Conservation (phyloP, 2,329 filamentous ascomycete genomes). For the Setomelanomma holmii region DNA sequence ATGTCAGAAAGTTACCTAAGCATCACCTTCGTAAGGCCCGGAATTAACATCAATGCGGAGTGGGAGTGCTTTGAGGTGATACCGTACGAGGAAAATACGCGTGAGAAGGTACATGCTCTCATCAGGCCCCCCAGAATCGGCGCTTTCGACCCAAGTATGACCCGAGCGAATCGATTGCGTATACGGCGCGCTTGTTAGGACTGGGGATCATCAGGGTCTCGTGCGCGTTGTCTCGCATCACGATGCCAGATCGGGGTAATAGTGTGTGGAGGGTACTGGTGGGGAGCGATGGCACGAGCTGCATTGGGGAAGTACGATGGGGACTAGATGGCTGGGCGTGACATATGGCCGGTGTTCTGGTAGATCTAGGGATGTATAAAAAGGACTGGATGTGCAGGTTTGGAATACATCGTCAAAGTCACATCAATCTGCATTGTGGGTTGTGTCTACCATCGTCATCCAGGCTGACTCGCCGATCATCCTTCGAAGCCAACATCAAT, state of each 20-base stretch:
- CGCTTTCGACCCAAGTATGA: slow-evolving; percentile 6
- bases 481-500: neutral
- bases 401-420: neutral
- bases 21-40: too few relatives aligned
- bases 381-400: neutral
- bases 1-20: neutral
- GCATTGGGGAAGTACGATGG: neutral
- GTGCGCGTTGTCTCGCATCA: slow-evolving; percentile 11
- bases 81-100: neutral
- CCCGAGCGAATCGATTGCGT: too few relatives aligned
- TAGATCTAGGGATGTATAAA: too few relatives aligned
- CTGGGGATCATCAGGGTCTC: slow-evolving; percentile 1
- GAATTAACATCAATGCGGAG: too few relatives aligned
- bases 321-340: neutral
- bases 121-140: neutral
- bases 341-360: neutral
- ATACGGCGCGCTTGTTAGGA: too few relatives aligned
- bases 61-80: neutral
- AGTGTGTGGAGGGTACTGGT: neutral
- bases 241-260: slow-evolving; percentile 18
- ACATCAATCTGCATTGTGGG: neutral
- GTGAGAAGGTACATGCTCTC: neutral
- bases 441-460: neutral
- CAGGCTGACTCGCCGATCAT: neutral
- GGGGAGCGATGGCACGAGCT: slow-evolving; percentile 1